phyloP scores from a whole-genome alignment of 2,329 filamentous ascomycete genomes.

The Sphaceloma murrayae region DNA sequence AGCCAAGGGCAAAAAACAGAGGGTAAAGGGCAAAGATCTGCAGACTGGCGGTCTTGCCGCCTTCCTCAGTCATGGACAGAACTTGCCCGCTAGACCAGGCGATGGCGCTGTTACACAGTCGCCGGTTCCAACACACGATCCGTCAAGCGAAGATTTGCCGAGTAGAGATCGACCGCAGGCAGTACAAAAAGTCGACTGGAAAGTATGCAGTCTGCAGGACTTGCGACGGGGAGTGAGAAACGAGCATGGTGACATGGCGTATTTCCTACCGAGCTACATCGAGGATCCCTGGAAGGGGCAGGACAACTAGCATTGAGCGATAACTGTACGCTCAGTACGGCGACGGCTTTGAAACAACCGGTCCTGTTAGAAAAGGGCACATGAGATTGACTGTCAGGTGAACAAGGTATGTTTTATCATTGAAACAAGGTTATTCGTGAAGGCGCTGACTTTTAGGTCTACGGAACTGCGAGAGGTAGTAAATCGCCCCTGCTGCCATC shows the following conservation, averaged over 20 bases:
- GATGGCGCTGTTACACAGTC: no score
- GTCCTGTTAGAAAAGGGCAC: no score
- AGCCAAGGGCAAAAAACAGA: background rate
- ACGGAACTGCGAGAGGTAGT: no score
- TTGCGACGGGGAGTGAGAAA: slow-evolving; percentile 35
- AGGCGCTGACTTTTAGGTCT: no score
- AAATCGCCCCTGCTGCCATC: no score
- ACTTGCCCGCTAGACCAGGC: background rate
- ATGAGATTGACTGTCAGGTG: no score
- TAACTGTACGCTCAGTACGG: background rate
- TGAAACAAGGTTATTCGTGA: no score
- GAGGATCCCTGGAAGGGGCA: slow-evolving; percentile 61
- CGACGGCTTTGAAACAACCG: background rate
- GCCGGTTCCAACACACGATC: no score
- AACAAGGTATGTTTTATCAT: no score
- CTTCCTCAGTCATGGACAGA: slow-evolving; percentile 9
- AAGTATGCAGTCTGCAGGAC: slow-evolving; percentile 27
- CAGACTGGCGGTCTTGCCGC: slow-evolving; percentile 6
- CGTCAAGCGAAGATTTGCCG: no score
- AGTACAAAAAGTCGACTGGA: slow-evolving; percentile 8
- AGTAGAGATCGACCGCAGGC: no score
- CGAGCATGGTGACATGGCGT: slow-evolving; percentile 52
- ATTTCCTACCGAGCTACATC: slow-evolving; percentile 60
- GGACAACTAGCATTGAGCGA: no score
- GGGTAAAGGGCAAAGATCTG: slow-evolving; percentile 6